Percentiles rank a stretch among this genome's conserved stretches.
Conservation (phyloP, 2,329 filamentous ascomycete genomes). For the Pseudocercospora eumusae region DNA sequence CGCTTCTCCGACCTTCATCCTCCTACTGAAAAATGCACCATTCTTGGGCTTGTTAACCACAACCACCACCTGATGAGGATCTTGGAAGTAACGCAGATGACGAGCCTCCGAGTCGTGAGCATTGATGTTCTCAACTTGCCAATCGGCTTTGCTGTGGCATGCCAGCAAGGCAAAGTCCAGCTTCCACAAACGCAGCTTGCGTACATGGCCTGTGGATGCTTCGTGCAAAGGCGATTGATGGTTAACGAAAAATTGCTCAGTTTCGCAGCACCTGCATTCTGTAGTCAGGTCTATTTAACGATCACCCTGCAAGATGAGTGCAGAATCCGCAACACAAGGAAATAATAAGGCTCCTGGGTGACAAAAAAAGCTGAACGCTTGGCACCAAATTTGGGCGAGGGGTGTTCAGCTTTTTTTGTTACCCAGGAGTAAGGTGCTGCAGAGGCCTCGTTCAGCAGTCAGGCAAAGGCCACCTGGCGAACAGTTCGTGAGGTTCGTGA, state of each 20-base stretch:
- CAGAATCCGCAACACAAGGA: neutral
- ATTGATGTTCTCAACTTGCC: too few relatives aligned
- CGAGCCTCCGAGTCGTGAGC: neutral
- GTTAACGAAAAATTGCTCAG: neutral
- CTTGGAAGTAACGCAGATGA: too few relatives aligned
- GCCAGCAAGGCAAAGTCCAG: too few relatives aligned
- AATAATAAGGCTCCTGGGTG: too few relatives aligned
- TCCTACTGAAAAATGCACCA: too few relatives aligned
- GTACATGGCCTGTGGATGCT: neutral
- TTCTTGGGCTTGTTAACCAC: too few relatives aligned
- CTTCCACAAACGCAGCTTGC: neutral
- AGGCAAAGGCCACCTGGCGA: neutral
- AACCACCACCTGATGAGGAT: too few relatives aligned
- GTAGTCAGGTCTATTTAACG: neutral
- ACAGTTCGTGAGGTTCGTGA: slow-evolving; percentile 5
- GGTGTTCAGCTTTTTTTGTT: too few relatives aligned
- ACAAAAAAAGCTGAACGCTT: too few relatives aligned
- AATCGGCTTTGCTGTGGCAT: too few relatives aligned
- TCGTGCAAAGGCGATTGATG: neutral
- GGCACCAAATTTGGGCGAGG: too few relatives aligned
- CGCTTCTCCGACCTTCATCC: too few relatives aligned
- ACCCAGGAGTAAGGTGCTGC: neutral
- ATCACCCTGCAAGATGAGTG: neutral
- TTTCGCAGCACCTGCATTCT: neutral
- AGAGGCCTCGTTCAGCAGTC: neutral